phyloP scores from a whole-genome alignment of 345 rosid species.

The Salix udensis region DNA sequence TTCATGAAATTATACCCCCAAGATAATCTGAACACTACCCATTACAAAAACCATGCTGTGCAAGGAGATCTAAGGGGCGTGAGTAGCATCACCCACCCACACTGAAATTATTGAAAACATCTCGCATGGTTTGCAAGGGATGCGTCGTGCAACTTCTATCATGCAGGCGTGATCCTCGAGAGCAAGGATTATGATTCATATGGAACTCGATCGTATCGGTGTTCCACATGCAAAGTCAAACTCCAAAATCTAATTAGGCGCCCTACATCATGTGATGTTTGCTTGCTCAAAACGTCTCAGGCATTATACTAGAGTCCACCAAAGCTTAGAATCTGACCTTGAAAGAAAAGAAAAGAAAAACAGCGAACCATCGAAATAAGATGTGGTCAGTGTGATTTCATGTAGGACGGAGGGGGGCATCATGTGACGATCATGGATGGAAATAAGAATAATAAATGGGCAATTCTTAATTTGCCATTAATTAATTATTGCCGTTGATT shows the following conservation, averaged over 20 bases:
- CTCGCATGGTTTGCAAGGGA: background rate
- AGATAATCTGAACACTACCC: background rate
- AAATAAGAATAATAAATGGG: background rate
- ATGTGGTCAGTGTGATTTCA: background rate
- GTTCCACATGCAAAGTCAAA: background rate
- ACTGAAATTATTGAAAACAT: background rate
- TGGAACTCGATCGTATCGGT: background rate
- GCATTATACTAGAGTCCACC: background rate
- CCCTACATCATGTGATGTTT: too few relatives aligned
- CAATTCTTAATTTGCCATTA: background rate
- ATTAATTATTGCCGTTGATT: background rate
- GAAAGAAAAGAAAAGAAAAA: background rate
- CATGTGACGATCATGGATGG: background rate
- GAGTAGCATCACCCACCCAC: background rate
- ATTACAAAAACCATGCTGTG: background rate
- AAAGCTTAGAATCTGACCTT: background rate
- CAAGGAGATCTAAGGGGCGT: background rate
- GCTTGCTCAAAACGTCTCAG: background rate
- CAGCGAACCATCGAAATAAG: background rate
- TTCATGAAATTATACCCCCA: background rate
- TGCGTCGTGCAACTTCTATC: background rate
- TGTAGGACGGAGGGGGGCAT: background rate
- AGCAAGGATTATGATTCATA: background rate
- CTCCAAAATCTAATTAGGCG: too few relatives aligned
- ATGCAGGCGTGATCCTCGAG: background rate